Evolutionary conservation across 257 asterid species (phyloP), one percentile per base, ranked within the genome.

Genomic region (Gentiana macrophylla): DNA sequence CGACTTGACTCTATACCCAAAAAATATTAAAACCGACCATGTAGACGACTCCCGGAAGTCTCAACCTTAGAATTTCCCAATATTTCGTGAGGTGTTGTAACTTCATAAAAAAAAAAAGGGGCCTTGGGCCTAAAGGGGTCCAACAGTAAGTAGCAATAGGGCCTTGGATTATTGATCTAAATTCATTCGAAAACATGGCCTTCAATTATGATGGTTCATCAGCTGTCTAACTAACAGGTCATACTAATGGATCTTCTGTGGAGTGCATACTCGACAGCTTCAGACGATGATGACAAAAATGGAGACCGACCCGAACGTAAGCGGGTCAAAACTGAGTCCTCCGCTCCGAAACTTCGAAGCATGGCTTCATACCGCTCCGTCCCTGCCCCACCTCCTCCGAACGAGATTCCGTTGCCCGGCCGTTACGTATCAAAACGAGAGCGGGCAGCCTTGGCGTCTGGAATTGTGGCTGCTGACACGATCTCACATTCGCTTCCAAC

Each of bases 391-490:
- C 57, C 9, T 65, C 62, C 37, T 50, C 69, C 72, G 32, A 41
- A 61, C 37, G 79, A 79, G 64, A 59, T 77, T 59, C 86, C 79
- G 1, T 37, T 83, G 57, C 82, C 89, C 10, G 98, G 97, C 49
- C 70, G 93, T 57, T 85, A 85, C 79, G 46, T 92, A 59, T 88
- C 99, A 3, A 88, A 92, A 74, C 73, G 94, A 70, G 97, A 92
- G 65, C 72, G 86, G 64, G 88, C 85, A 11, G 77, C 77, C 32
- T 60, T 68, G 49, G 74, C 78, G 46, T 67, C 79, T 6, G 47
- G 64, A 48, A 32, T 72, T 13, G 53, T 12, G 52, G 64, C 7
- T 49, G 41, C 59, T 15, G 63, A 50, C 35, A 61, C 64, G 44
- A 60, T 64, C 38, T 32, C 71, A 1, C 44, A 66, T n/a, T 47